phyloP scores from a whole-genome alignment of 306 rosid genomes.

The Gastrolobium bilobum region DNA sequence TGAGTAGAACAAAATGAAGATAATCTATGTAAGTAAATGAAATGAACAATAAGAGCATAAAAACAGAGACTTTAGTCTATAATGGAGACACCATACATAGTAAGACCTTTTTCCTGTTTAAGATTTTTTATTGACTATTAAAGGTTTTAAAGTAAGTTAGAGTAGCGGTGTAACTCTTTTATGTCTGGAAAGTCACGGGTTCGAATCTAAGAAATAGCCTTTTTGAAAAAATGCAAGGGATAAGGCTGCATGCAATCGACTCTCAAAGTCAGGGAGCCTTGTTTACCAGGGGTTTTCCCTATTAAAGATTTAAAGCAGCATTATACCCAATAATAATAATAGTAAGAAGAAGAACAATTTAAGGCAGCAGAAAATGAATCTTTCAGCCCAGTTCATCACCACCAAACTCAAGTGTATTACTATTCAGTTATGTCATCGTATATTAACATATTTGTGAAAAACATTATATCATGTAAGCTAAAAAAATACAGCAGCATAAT shows the following conservation, averaged over 20 bases:
- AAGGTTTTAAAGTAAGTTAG: slow-evolving; percentile 12
- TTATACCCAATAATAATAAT: too few species aligned
- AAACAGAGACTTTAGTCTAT: slow-evolving; percentile 35
- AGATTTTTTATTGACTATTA: not conserved
- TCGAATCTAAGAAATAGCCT: too few species aligned
- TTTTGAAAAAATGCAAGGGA: too few species aligned
- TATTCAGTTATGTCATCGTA: slow-evolving; percentile 15
- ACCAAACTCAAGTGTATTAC: too few species aligned
- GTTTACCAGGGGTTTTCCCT: too few species aligned
- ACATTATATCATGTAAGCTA: slow-evolving; percentile 9
- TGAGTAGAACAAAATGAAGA: slow-evolving; percentile 55
- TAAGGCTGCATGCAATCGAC: too few species aligned
- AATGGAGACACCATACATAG: slow-evolving; percentile 2
- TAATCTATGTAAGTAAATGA: slow-evolving; percentile 36
- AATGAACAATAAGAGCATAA: slow-evolving; percentile 30
- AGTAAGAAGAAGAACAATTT: not conserved
- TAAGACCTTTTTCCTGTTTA: slow-evolving; percentile 16
- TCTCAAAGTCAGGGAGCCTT: too few species aligned
- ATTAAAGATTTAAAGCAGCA: not conserved
- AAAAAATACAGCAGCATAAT: slow-evolving; percentile 32
- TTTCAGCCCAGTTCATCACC: slow-evolving; percentile 23
- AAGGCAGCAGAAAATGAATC: slow-evolving; percentile 21
- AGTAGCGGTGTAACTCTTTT: too few species aligned
- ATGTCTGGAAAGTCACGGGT: too few species aligned
- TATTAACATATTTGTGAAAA: slow-evolving; percentile 29